Evolutionary conservation across 768 basidiomycete genomes (phyloP), one percentile per base, ranked within the genome.

Genomic region (Lactarius sp.): DNA sequence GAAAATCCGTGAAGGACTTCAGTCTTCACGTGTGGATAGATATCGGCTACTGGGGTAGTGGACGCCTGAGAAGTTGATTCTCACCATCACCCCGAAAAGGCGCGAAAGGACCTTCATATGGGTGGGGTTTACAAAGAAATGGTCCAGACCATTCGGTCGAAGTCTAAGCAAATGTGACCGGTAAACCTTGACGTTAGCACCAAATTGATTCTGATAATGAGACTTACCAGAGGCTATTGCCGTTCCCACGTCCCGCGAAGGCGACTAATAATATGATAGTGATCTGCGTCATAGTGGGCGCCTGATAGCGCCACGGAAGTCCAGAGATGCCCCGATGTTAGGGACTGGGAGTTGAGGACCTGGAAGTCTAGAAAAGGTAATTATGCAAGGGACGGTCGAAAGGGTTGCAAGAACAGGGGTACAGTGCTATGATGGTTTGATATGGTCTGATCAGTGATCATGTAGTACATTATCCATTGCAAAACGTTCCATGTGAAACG

Each of bases 391-490:
- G 52, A 9, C 22, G 22, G 52, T 54, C 57, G 37, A 54, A 59
- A 64, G 57, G 52, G 58, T 39, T 22, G 50, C 44, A 55, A 52
- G 47, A 56, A 60, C 22, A 12, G 34, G 53, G 64, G 39, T 46
- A 1, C 47, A 16, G 41, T 27, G 34, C 4, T 39, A 41, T 33
- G 20, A 42, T 27, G 36, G 20, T 34, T 54, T 51, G 42, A 52
- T 62, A 18, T 13, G 18, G 18, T n/a, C 20, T 33, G 34, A 33
- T 51, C 16, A n/a, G 9, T 37, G 34, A 27, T 22, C 46, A 13
- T 56, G 33, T 34, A 16, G 22, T 33, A 22, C 47, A 44, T 18
- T 52, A 44, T 18, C 58, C n/a, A 46, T 47, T 36, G 22, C 22
- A 47, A 47, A n/a, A 52, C 18, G 22, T 14, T 33, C 20, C 52